phyloP scores from a whole-genome alignment of 208 protist species.

The Angomonas deanei region DNA sequence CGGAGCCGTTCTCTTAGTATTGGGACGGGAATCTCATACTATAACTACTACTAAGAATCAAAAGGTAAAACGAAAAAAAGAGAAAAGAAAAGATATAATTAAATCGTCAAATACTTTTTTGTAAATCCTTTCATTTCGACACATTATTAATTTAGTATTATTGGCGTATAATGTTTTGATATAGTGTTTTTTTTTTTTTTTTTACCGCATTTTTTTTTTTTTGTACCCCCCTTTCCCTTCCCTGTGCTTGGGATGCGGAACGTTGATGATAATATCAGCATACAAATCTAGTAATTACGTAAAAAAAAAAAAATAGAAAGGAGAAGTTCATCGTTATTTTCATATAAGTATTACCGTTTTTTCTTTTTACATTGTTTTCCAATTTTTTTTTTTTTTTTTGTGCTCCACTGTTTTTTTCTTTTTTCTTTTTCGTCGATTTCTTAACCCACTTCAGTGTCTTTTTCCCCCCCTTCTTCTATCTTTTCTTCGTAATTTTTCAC shows the following conservation, averaged over 20 bases:
- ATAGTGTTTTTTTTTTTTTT: constrained; percentile 8
- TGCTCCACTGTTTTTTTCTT: constrained; percentile 3
- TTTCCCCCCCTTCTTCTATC: neutral
- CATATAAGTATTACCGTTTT: neutral
- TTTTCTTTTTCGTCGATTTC: neutral
- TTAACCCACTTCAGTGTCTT: neutral
- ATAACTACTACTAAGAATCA: neutral
- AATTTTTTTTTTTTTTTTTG: constrained; percentile 13
- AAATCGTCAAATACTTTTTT: neutral
- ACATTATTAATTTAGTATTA: constrained; percentile 5
- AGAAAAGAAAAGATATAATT: neutral
- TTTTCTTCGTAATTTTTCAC: constrained; percentile 4
- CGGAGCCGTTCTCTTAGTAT: neutral
- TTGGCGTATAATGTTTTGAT: neutral
- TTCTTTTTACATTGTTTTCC: constrained; percentile 9
- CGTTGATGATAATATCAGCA: too few relatives aligned
- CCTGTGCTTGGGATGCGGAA: too few relatives aligned
- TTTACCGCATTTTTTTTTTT: too few relatives aligned
- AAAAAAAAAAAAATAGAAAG: too few relatives aligned
- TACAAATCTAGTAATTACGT: too few relatives aligned
- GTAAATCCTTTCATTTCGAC: constrained; percentile 9
- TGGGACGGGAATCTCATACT: neutral
- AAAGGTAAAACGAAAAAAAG: neutral
- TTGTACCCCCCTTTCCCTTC: too few relatives aligned
- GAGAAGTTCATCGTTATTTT: too few relatives aligned